Evolutionary conservation across 2,329 filamentous ascomycete genomes (phyloP).

Genomic region (Fusarium duplospermum): DNA sequence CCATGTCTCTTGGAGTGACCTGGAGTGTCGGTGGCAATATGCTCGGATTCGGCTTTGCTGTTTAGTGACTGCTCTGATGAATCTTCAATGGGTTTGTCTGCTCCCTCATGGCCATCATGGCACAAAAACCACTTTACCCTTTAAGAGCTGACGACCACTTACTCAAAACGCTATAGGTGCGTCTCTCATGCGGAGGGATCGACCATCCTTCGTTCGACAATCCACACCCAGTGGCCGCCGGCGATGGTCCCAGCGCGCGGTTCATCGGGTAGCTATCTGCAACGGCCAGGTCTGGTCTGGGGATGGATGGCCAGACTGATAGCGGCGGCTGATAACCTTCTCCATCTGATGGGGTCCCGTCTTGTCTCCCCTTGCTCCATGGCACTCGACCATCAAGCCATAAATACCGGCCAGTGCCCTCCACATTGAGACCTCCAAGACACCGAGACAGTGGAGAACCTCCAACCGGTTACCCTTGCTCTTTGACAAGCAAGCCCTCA

Average conservation of each 20-base stretch:
- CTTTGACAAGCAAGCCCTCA: conserved; percentile 17
- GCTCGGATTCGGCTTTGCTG: not conserved
- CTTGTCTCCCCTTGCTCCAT: conserved; percentile 3
- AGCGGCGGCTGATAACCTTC: conserved; percentile 30
- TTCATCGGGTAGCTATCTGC: conserved; percentile 40
- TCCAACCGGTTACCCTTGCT: conserved; percentile 13
- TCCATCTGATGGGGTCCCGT: conserved; percentile 9
- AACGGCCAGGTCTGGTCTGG: conserved; percentile 37
- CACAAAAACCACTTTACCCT: not conserved
- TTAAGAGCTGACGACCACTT: conserved; percentile 16
- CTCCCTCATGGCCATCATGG: not conserved
- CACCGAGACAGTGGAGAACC: conserved; percentile 32
- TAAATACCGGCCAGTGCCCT: conserved; percentile 39
- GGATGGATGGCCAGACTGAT: conserved; percentile 36
- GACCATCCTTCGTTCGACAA: conserved; percentile 20
- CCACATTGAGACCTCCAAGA: conserved; percentile 10
- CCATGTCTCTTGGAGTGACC: not conserved
- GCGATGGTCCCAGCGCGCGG: conserved; percentile 28
- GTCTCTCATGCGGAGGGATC: conserved; percentile 9
- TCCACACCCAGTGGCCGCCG: conserved; percentile 35
- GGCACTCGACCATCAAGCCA: conserved; percentile 16
- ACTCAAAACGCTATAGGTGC: conserved; percentile 26
- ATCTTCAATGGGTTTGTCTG: not conserved
- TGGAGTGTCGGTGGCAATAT: not conserved
- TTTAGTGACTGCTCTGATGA: not conserved